Conservation (phyloP, 2,329 filamentous ascomycete genomes). For the Cercospora zeae-maydis region DNA sequence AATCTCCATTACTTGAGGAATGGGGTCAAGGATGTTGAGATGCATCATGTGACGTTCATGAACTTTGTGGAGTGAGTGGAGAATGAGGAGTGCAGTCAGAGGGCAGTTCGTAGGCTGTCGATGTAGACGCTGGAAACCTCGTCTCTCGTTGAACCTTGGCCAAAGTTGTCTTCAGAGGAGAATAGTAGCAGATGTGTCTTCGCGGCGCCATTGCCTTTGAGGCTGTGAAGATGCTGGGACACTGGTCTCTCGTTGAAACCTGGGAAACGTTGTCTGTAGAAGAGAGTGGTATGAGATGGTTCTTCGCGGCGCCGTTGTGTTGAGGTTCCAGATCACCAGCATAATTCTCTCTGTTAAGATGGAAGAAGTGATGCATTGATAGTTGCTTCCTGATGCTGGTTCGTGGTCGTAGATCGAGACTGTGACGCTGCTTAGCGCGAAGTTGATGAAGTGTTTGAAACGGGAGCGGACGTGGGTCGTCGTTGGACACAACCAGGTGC, state of each 20-base stretch:
- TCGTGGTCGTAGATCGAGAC: neutral
- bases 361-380: neutral
- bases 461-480: neutral
- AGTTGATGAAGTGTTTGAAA: neutral
- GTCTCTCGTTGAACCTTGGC: too few relatives aligned
- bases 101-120: neutral
- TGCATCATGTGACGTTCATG: slow-evolving; percentile 46
- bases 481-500: neutral
- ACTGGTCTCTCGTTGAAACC: too few relatives aligned
- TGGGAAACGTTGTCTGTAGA: too few relatives aligned
- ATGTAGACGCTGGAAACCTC: too few relatives aligned
- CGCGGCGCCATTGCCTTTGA: too few relatives aligned
- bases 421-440: neutral
- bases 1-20: slow-evolving; percentile 43
- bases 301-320: too few relatives aligned
- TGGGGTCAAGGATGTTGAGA: slow-evolving; percentile 42
- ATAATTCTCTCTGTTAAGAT: too few relatives aligned
- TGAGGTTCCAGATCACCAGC: too few relatives aligned
- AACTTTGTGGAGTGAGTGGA: slow-evolving; percentile 23
- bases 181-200: too few relatives aligned
- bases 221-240: too few relatives aligned
- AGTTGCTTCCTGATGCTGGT: neutral
- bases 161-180: too few relatives aligned
- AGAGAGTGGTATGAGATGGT: too few relatives aligned
- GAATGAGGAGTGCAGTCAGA: neutral